phyloP scores from a whole-genome alignment of 495 filamentous ascomycete genomes.

The Aspergillus avenaceus region DNA sequence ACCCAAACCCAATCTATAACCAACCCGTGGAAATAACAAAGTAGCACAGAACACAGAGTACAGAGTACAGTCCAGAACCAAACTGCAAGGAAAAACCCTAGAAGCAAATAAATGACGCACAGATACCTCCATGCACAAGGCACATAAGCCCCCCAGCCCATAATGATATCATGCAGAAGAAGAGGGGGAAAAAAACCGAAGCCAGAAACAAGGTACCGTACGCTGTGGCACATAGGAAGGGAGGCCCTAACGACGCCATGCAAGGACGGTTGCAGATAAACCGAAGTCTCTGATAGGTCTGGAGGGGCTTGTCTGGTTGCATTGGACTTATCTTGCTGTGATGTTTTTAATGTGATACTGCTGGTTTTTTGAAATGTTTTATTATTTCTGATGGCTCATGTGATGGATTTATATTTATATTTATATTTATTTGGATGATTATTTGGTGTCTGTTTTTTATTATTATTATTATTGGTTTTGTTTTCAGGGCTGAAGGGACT shows the following conservation, averaged over 20 bases:
- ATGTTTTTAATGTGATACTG: too few species aligned
- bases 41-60: too few species aligned
- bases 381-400: neutral
- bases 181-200: neutral
- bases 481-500: too few species aligned
- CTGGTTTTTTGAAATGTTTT: too few species aligned
- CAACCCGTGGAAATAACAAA: too few species aligned
- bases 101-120: neutral
- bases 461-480: too few species aligned
- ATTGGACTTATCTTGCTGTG: too few species aligned
- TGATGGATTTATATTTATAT: neutral
- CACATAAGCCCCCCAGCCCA: neutral
- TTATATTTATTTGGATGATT: too few species aligned
- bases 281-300: neutral
- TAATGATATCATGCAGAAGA: neutral
- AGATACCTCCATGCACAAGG: neutral
- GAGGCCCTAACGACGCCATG: neutral
- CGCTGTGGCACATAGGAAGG: neutral
- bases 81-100: neutral
- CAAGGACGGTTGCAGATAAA: neutral
- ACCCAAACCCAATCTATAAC: too few species aligned
- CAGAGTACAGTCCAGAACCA: too few species aligned
- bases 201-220: neutral
- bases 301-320: too few species aligned
- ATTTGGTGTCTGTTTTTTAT: too few species aligned